phyloP scores from a whole-genome alignment of 306 rosid species.

The Clitoria ternatea region DNA sequence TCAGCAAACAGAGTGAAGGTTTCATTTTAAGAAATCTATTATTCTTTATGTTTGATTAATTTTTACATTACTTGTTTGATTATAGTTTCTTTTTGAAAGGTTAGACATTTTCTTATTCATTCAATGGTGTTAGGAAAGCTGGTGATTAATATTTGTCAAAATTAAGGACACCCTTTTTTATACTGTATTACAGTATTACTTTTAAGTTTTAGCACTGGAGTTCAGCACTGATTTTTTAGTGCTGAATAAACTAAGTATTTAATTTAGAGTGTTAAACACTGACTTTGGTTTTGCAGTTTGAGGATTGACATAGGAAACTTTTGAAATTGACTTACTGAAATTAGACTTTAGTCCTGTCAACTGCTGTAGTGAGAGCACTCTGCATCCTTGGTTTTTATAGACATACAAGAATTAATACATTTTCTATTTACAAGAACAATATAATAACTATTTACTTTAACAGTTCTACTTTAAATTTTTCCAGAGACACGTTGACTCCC shows the following conservation, averaged over 20 bases:
- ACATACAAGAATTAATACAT: not conserved
- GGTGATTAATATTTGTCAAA: slow-evolving; percentile 14
- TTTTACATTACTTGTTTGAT: slow-evolving; percentile 1
- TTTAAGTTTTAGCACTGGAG: not conserved
- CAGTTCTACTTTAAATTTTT: not conserved
- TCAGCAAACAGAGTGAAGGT: slow-evolving; percentile 48
- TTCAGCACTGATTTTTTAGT: not conserved
- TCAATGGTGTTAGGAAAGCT: not conserved
- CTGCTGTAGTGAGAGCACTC: slow-evolving; percentile 6
- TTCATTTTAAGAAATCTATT: slow-evolving; percentile 12
- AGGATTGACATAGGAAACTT: not conserved
- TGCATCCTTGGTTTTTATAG: not conserved
- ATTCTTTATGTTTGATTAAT: slow-evolving; percentile 8
- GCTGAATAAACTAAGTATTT: not conserved
- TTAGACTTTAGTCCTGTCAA: not conserved
- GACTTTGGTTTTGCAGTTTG: not conserved
- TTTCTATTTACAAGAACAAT: not conserved
- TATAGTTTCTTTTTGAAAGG: not conserved
- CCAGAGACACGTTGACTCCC: not conserved
- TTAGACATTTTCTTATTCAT: not conserved
- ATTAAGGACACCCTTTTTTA: not conserved
- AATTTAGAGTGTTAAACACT: not conserved
- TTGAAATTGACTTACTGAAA: not conserved
- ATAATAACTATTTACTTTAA: not conserved
- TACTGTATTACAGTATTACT: too few relatives aligned